These are phyloP conservation scores for Zalerion maritima DNA, from an alignment of 495 filamentous ascomycete species.

Conservation along the genomic window DNA sequence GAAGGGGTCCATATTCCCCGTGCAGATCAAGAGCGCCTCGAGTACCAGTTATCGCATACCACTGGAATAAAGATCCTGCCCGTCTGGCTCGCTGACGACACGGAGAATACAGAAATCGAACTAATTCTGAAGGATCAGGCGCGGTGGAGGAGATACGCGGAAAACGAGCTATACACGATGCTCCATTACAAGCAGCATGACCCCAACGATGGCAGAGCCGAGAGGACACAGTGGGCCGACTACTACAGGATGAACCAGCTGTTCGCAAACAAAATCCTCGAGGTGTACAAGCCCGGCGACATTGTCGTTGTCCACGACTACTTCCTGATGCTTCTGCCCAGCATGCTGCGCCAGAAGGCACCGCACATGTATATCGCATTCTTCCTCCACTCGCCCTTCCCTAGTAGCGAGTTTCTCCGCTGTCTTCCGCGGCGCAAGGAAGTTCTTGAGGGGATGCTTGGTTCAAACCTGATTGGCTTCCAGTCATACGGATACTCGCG, in stretches of 20 bases:
- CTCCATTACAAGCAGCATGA: slow-evolving; percentile 91
- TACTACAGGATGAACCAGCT: slow-evolving; percentile 77
- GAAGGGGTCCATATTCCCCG: slow-evolving; percentile 51
- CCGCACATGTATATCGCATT: slow-evolving; percentile 82
- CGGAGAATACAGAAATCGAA: slow-evolving; percentile 45
- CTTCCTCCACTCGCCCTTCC: slow-evolving; percentile 84
- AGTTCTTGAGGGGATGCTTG: slow-evolving; percentile 71
- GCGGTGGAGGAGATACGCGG: slow-evolving; percentile 75
- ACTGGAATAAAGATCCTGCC: slow-evolving; percentile 53
- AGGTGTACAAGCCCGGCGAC: slow-evolving; percentile 78
- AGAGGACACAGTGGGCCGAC: slow-evolving; percentile 74
- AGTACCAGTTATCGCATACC: slow-evolving; percentile 50
- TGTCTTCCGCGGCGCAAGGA: slow-evolving; percentile 78
- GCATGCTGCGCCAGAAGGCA: slow-evolving; percentile 64
- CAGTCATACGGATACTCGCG: slow-evolving; percentile 85
- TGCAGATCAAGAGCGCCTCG: slow-evolving; percentile 52
- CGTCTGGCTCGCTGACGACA: slow-evolving; percentile 70
- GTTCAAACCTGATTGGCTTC: slow-evolving; percentile 82
- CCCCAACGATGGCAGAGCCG: slow-evolving; percentile 66
- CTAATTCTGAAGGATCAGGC: slow-evolving; percentile 60
- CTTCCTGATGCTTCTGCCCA: slow-evolving; percentile 73
- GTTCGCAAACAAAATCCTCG: slow-evolving; percentile 73
- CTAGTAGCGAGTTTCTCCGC: slow-evolving; percentile 82
- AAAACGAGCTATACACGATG: slow-evolving; percentile 75
- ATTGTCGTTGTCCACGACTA: slow-evolving; percentile 88